Conservation (phyloP, 1,139 yeast species). For the Suhomyces atakaporum region DNA sequence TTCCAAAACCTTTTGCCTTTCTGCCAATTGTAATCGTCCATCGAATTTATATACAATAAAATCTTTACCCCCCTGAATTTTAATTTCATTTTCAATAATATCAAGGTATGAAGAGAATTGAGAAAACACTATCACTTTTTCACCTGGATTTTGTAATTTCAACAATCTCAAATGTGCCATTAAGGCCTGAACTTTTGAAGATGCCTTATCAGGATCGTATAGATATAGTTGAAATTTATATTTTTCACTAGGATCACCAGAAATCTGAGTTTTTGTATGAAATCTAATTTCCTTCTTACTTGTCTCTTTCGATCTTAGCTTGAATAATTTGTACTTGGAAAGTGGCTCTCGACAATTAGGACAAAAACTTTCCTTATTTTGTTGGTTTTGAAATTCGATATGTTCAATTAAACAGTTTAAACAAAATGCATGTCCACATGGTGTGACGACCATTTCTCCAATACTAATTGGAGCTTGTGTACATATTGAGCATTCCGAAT, state of each 20-base stretch:
- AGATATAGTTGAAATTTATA: constrained; percentile 39
- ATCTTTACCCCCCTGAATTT: constrained; percentile 40
- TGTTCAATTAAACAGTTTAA: constrained; percentile 73
- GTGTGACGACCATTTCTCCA: constrained; percentile 64
- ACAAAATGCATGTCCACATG: constrained; percentile 84
- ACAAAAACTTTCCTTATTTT: constrained; percentile 43
- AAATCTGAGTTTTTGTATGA: constrained; percentile 26
- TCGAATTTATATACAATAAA: constrained; percentile 68
- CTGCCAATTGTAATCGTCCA: constrained; percentile 72
- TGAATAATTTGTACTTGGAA: constrained; percentile 46
- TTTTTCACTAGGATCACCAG: constrained; percentile 23
- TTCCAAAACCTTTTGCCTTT: constrained; percentile 62
- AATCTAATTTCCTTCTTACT: constrained; percentile 36
- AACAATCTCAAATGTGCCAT: constrained; percentile 57
- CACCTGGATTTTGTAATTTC: constrained; percentile 57
- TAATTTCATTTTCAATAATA: constrained; percentile 65
- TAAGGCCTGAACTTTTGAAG: constrained; percentile 78
- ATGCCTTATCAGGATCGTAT: constrained; percentile 53
- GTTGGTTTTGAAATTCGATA: constrained; percentile 49
- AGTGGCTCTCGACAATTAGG: constrained; percentile 59
- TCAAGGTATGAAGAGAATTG: constrained; percentile 87
- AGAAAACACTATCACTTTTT: constrained; percentile 84
- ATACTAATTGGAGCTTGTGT: constrained; percentile 61
- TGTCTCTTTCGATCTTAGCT: constrained; percentile 32
- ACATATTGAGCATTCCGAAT: constrained; percentile 83